Evolutionary conservation across 495 filamentous ascomycete genomes (phyloP), one percentile per base, ranked within the genome.

Genomic region (Entonaema liquescens): DNA sequence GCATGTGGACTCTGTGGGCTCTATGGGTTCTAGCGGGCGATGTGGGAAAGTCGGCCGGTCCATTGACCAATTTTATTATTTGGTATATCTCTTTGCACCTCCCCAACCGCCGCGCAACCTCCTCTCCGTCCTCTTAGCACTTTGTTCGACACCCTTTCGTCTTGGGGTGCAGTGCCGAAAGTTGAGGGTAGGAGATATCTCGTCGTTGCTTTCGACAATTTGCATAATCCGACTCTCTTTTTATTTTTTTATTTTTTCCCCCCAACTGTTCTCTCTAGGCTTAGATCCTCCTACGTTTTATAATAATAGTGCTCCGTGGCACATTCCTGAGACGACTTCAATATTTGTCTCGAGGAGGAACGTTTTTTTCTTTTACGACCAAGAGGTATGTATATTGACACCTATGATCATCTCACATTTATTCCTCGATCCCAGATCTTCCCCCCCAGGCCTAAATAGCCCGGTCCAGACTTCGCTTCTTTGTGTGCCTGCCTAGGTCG

Each of bases 31-130:
- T 47, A 21, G 61, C 68, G 70, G 65, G 52, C 61, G 49, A 49
- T 59, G 63, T 63, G 54, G 60, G 56, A 35, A 23, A 61, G 55
- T 65, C 52, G 65, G 62, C 36, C 56, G 15, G 29, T 31, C 65
- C 65, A 61, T 65, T 68, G 53, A 58, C 62, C 70, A 73, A 73
- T 73, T 73, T 73, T 73, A 73, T 57, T 65, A 65, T 68, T 68
- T 72, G 65, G 57, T 73, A 73, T 68, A 65, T 47, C 70, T 68
- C 60, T 62, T 62, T 25, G 7, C 57, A 57, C 44, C 61, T 68
- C 61, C 70, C 61, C 70, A 64, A 42, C 61, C 49, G 40, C 56
- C 61, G 55, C 70, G 70, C 56, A 60, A 42, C 65, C 65, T 68
- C 70, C 59, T 42, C 53, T 54, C 50, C 33, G 31, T 67, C 56